A percentile compares a stretch with the other conserved stretches of the same genome.
phyloP scores from a whole-genome alignment of 2,329 filamentous ascomycete species.

The Colletotrichum simmondsii region DNA sequence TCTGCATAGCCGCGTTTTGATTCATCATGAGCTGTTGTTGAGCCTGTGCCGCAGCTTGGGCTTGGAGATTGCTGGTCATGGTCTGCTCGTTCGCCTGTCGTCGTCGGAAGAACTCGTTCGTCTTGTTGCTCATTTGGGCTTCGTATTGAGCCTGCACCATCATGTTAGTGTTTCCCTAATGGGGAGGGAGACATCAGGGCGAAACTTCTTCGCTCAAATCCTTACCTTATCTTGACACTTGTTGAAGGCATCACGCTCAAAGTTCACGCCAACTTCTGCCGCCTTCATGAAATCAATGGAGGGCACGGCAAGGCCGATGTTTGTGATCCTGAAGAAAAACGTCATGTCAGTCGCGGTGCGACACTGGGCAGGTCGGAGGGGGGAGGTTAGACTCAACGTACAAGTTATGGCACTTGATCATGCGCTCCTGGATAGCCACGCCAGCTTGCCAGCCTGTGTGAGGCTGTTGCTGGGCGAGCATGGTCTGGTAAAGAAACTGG shows the following conservation, averaged over 20 bases:
- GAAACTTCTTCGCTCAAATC: not conserved
- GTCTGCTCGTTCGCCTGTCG: conserved; percentile 61
- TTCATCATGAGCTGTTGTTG: conserved; percentile 63
- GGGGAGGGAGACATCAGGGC: conserved; percentile 29
- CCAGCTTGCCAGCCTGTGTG: conserved; percentile 53
- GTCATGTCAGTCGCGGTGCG: conserved; percentile 21
- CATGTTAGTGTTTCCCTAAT: not conserved
- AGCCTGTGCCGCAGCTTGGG: conserved; percentile 50
- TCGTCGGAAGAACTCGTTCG: conserved; percentile 60
- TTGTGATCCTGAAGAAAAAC: conserved; percentile 56
- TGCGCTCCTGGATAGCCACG: conserved; percentile 50
- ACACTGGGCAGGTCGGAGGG: not conserved
- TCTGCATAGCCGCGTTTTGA: conserved; percentile 58
- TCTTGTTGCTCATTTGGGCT: conserved; percentile 55
- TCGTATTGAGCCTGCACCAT: conserved; percentile 60
- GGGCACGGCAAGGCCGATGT: conserved; percentile 58
- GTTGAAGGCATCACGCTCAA: conserved; percentile 60
- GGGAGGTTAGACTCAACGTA: conserved; percentile 40
- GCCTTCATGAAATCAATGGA: conserved; percentile 53
- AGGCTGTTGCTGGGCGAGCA: conserved; percentile 46
- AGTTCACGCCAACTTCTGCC: conserved; percentile 53
- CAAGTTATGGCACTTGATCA: conserved; percentile 56
- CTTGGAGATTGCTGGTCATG: conserved; percentile 62
- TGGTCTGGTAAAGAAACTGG: conserved; percentile 52
- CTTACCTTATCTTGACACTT: conserved; percentile 61